Evolutionary conservation across 2,329 filamentous ascomycete species (phyloP), one percentile per base, ranked within the genome.

Genomic region (Verticillium zaregamsianum): DNA sequence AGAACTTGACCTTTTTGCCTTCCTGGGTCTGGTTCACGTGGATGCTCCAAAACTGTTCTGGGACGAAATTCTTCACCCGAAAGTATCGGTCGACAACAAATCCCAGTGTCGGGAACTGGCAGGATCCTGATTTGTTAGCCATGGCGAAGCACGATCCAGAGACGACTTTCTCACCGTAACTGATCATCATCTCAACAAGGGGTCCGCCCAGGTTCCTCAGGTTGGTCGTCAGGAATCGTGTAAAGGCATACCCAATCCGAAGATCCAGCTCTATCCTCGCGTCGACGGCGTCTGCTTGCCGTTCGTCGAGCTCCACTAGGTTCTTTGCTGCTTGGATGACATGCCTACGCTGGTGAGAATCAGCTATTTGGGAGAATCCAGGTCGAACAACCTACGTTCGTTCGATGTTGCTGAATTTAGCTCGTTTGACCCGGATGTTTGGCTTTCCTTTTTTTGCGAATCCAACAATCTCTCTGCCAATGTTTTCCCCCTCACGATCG

Each of bases 1-100:
- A 86, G 72, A 99, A 98, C 61, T 86, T 88, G 65, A 95, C 93
- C 59, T 90, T 88, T 61, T 93, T 91, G 4, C 85, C 82, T 40
- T 97, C 89, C 59, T 91, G 89, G 52, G 81, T 84, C 69, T 97
- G 91, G 70, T 86, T 87, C 45, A 99, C 83, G 68, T 90, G 94
- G 79, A 99, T 96, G 63, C 85, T 85, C 95, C 95, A 99, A 74
- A 98, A 99, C 0, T 86, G 80, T 72, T 99, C 95, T 0, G 94
- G 90, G 1, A 95, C 88, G 74, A 99, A 99, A 68, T 96, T 97
- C 65, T 92, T 89, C 59, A 99, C 95, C 58, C 91, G 88, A 69
- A 97, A 92, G 74, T 98, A 99, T 57, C 94, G 87, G 74, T 99
- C 95, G 7, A 99, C 95, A 1, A 99, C 94, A 67, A 99, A 99